A percentile compares a stretch with the other conserved stretches of the same genome.
Evolutionary conservation across 2,329 filamentous ascomycete genomes (phyloP).

Genomic region (Paracorniculantispora psalliotae): DNA sequence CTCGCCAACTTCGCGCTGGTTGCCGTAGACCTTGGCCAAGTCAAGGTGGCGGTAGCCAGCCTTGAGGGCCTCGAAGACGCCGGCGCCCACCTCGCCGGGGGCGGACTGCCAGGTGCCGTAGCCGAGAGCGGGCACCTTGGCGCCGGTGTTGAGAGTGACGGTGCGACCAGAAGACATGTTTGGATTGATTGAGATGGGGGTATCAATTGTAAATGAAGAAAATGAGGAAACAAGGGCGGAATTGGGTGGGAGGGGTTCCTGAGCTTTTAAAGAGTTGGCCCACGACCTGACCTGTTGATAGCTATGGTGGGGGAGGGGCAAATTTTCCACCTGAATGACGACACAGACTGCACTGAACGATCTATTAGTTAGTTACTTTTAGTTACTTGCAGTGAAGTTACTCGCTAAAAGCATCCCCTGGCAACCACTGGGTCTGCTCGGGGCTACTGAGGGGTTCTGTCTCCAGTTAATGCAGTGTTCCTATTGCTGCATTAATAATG

Average conservation of each 20-base stretch:
- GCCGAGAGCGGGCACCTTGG: slow-evolving; percentile 53
- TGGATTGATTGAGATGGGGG: slow-evolving; percentile 1
- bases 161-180: slow-evolving; percentile 51
- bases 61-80: slow-evolving; percentile 60
- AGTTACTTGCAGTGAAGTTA: no score
- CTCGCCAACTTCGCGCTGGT: slow-evolving; percentile 55
- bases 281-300: not conserved
- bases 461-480: not conserved
- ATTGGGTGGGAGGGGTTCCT: not conserved
- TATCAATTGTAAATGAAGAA: not conserved
- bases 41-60: slow-evolving; percentile 60
- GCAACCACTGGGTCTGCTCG: not conserved
- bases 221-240: not conserved
- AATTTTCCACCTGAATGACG: slow-evolving; percentile 10
- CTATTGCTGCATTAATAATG: not conserved
- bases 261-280: not conserved
- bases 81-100: slow-evolving; percentile 58
- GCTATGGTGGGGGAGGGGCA: slow-evolving; percentile 13
- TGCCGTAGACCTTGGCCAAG: slow-evolving; percentile 54
- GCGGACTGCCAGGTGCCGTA: slow-evolving; percentile 62
- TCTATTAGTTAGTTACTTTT: no score
- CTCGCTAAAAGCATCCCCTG: not conserved
- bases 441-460: not conserved
- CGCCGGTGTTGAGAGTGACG: slow-evolving; percentile 54
- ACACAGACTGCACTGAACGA: not conserved